Evolutionary conservation across 1,284 basidiomycete genomes (phyloP).

Genomic region (Phellopilus nigrolimitatus): DNA sequence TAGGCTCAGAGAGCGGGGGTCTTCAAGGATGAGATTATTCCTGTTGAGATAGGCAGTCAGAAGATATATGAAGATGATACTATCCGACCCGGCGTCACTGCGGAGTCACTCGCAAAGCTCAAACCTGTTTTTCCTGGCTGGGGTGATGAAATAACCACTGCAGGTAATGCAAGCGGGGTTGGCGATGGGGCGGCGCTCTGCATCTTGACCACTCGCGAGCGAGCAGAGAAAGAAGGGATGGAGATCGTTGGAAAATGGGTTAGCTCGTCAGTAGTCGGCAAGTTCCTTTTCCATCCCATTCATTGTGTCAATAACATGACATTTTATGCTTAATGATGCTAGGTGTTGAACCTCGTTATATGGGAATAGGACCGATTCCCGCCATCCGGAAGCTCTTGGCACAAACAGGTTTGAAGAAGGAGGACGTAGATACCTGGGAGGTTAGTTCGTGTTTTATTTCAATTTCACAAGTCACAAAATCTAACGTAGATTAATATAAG

Average conservation of each 20-base stretch:
- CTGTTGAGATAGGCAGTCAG: constrained; percentile 58
- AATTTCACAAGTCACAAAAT: constrained; percentile 32
- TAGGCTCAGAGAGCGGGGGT: constrained; percentile 60
- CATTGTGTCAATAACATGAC: constrained; percentile 4
- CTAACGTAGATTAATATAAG: background rate
- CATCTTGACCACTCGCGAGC: constrained; percentile 79
- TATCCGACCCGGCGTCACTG: constrained; percentile 72
- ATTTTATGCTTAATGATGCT: constrained; percentile 36
- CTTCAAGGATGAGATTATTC: constrained; percentile 79
- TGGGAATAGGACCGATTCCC: constrained; percentile 83
- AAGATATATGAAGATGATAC: constrained; percentile 73
- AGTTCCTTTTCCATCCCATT: constrained; percentile 23
- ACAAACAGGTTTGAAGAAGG: constrained; percentile 69
- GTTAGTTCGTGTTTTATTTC: constrained; percentile 45
- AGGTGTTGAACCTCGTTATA: constrained; percentile 81
- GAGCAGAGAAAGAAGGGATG: constrained; percentile 82
- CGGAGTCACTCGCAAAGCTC: constrained; percentile 59
- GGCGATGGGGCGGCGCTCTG: constrained; percentile 94
- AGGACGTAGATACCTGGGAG: constrained; percentile 89
- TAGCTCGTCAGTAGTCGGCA: constrained; percentile 75
- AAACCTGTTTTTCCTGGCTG: constrained; percentile 78
- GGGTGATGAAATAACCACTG: constrained; percentile 72
- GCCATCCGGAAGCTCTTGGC: constrained; percentile 80
- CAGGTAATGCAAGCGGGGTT: constrained; percentile 84
- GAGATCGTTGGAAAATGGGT: constrained; percentile 89